phyloP scores from a whole-genome alignment of 306 rosid species.

The Aeschynomene evenia region DNA sequence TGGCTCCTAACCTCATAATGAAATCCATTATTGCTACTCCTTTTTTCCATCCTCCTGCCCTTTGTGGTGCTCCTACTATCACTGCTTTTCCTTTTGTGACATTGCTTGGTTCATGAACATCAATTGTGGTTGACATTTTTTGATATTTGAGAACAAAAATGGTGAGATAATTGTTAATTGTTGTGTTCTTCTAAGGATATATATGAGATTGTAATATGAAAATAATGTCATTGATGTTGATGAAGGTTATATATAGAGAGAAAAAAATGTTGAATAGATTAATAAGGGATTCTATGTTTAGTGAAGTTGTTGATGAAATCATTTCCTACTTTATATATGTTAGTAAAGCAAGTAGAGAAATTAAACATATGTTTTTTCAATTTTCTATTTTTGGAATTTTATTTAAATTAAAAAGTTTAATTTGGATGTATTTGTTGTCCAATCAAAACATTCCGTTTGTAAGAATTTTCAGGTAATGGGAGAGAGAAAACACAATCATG shows the following conservation, averaged over 20 bases:
- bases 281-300: constrained; percentile 8
- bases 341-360: constrained; percentile 17
- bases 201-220: not conserved
- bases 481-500: too few relatives aligned
- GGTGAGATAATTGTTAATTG: too few relatives aligned
- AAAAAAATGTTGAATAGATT: not conserved
- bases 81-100: constrained; percentile 45
- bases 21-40: constrained; percentile 70
- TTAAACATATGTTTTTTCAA: not conserved
- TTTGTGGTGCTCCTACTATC: constrained; percentile 16
- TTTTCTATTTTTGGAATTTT: not conserved
- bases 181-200: not conserved
- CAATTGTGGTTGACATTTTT: constrained; percentile 62
- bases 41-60: constrained; percentile 56
- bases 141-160: not conserved
- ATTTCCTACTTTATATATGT: constrained; percentile 3
- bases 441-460: too few relatives aligned
- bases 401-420: not conserved
- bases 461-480: too few relatives aligned
- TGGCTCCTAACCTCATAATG: constrained; percentile 71
- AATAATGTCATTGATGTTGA: constrained; percentile 18
- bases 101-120: constrained; percentile 50
- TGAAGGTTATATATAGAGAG: constrained; percentile 34
- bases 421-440: not conserved
- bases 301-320: constrained; percentile 34